Evolutionary conservation across 768 basidiomycete genomes (phyloP), one percentile per base, ranked within the genome.

Genomic region (Pleurotus platypus): DNA sequence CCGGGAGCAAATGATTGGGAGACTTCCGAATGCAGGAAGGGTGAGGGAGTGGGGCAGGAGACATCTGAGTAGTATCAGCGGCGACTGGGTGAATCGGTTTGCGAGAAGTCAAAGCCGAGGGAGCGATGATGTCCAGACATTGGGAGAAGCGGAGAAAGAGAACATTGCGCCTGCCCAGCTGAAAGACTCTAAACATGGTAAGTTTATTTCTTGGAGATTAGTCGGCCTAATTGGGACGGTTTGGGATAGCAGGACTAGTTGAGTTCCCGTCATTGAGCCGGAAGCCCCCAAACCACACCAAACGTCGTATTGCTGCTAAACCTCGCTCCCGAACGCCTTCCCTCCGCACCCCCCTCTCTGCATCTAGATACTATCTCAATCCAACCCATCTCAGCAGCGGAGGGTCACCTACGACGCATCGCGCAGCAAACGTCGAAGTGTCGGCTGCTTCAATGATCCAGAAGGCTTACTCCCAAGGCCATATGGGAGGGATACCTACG

Each of bases 11-110:
- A 16, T 67, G 18, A 64, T 69, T 15, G n/a, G 66, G 67, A 18
- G 72, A 73, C 55, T 58, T 46, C 12, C 49, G 55, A 16, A 46
- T 56, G 11, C 39, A 26, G 24, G 53, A 57, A 26, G 50, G 18
- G 66, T 79, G 62, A 74, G 77, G 48, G 80, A 80, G 57, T 86
- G 84, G 86, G 75, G 85, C 0, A 72, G 74, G 55, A 75, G 82
- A 7, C 78, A 81, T 57, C 66, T 86, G 26, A 84, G 78, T 26
- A 54, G 51, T 57, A 70, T 87, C 42, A 83, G 82, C 61, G 76
- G 79, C 3, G 83, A 81, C 55, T 79, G 78, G 76, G 72, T 76
- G 22, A 75, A 65, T 56, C 70, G 70, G 26, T 74, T 77, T 49
- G 12, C 42, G 15, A 65, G 63, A 49, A 63, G 71, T 62, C 63